Evolutionary conservation across 495 filamentous ascomycete genomes (phyloP).

Genomic region (Penicillium goetzii): DNA sequence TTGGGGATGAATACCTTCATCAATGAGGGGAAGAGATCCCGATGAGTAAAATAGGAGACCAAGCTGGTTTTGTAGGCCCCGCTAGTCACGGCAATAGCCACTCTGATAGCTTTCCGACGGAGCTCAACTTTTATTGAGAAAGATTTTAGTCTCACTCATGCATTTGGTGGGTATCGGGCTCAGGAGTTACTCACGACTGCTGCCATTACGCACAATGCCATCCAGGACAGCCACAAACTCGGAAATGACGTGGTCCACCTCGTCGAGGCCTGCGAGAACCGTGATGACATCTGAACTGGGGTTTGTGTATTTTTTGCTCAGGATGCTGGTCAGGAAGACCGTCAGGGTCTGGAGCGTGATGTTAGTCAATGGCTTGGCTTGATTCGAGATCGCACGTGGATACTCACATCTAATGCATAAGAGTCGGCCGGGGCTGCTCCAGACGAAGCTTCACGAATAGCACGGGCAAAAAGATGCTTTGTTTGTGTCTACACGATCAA

Average conservation of each 20-base stretch:
- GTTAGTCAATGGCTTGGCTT: constrained; percentile 43
- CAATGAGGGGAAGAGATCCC: constrained; percentile 90
- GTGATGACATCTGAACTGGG: constrained; percentile 94
- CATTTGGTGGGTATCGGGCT: background rate
- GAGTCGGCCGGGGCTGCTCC: constrained; percentile 66
- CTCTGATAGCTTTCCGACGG: constrained; percentile 77
- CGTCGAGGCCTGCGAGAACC: constrained; percentile 82
- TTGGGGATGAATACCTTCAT: constrained; percentile 72
- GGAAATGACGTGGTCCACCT: constrained; percentile 82
- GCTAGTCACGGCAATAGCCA: constrained; percentile 82
- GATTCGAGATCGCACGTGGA: background rate
- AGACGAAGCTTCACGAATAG: constrained; percentile 68
- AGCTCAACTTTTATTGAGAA: constrained; percentile 60
- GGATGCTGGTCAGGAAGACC: constrained; percentile 77
- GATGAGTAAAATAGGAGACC: constrained; percentile 91
- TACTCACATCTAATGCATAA: constrained; percentile 85
- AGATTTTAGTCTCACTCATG: background rate
- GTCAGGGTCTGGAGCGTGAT: constrained; percentile 72
- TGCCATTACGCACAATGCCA: constrained; percentile 75
- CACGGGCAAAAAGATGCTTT: constrained; percentile 74
- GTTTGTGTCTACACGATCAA: constrained; percentile 60
- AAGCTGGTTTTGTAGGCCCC: constrained; percentile 93
- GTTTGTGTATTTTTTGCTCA: constrained; percentile 92
- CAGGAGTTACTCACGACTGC: constrained; percentile 58
- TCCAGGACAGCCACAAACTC: constrained; percentile 88